phyloP scores from a whole-genome alignment of 345 rosid genomes.

The Acer negundo region DNA sequence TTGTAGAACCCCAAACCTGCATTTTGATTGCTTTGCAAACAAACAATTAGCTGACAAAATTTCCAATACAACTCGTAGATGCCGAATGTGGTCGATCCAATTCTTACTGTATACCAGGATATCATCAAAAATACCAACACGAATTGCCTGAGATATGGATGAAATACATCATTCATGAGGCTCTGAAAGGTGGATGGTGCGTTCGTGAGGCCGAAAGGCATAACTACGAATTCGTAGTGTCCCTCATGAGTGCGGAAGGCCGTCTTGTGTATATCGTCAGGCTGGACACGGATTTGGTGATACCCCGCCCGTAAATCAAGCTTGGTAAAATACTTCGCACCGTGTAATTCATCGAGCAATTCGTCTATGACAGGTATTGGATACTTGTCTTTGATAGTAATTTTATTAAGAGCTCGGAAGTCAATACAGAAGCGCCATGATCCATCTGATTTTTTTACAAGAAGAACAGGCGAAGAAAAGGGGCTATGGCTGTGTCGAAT shows the following conservation, averaged over 20 bases:
- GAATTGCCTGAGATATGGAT: too few species aligned
- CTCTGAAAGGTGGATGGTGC: too few species aligned
- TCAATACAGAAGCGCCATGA: background rate
- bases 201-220: too few species aligned
- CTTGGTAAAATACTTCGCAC: too few species aligned
- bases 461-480: background rate
- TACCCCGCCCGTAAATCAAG: too few species aligned
- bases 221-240: too few species aligned
- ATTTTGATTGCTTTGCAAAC: background rate
- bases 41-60: background rate
- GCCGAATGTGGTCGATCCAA: background rate
- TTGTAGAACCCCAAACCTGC: background rate
- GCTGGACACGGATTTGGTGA: too few species aligned
- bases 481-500: background rate
- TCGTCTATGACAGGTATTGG: background rate
- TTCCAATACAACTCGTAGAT: background rate
- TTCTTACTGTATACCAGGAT: background rate
- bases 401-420: too few species aligned
- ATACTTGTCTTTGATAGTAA: too few species aligned
- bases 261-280: background rate
- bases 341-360: background rate
- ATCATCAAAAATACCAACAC: too few species aligned
- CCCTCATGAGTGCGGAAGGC: too few species aligned
- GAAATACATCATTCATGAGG: too few species aligned
- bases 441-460: conserved; percentile 5